Evolutionary conservation across 2,329 filamentous ascomycete species (phyloP).

Genomic region (Penicillium freii): DNA sequence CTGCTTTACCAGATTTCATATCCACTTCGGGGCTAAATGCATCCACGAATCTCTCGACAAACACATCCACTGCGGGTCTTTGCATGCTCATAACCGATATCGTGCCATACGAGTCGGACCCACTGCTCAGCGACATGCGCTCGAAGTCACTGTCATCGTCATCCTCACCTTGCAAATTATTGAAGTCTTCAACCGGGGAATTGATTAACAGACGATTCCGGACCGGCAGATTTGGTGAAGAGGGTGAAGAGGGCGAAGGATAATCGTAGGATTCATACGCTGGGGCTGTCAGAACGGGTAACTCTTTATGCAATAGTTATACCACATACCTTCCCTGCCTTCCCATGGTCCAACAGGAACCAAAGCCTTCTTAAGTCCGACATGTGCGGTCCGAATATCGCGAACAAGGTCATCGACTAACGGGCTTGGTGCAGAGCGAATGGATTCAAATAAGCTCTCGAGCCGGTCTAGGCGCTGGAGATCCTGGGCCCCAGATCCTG

Average conservation of each 20-base stretch:
- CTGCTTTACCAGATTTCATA: conserved; percentile 34
- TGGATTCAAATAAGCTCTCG: conserved; percentile 35
- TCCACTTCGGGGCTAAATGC: conserved; percentile 42
- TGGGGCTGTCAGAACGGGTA: conserved; percentile 1
- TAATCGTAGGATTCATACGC: conserved; percentile 19
- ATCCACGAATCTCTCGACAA: conserved; percentile 41
- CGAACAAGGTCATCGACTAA: conserved; percentile 33
- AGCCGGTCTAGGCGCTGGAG: conserved; percentile 32
- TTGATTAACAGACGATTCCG: conserved; percentile 3
- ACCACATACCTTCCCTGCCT: conserved; percentile 24
- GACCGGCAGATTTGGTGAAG: conserved; percentile 8
- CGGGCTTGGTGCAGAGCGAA: conserved; percentile 33
- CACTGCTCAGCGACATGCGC: conserved; percentile 23
- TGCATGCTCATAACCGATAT: conserved; percentile 24
- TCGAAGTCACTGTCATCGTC: conserved; percentile 15
- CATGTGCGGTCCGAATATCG: conserved; percentile 28
- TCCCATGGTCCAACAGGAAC: conserved; percentile 25
- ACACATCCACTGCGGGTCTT: conserved; percentile 34
- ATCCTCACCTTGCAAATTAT: conserved; percentile 12
- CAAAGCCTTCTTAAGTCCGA: conserved; percentile 18
- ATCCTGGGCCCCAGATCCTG: conserved; percentile 18
- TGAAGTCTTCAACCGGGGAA: conserved; percentile 13
- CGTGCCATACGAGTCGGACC: conserved; percentile 26
- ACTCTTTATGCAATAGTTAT: not conserved
- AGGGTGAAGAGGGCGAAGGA: not conserved